Percentiles rank a stretch among this genome's conserved stretches.
Evolutionary conservation across 164 flowering plant species (phyloP).

Genomic region (Liquidambar formosana): DNA sequence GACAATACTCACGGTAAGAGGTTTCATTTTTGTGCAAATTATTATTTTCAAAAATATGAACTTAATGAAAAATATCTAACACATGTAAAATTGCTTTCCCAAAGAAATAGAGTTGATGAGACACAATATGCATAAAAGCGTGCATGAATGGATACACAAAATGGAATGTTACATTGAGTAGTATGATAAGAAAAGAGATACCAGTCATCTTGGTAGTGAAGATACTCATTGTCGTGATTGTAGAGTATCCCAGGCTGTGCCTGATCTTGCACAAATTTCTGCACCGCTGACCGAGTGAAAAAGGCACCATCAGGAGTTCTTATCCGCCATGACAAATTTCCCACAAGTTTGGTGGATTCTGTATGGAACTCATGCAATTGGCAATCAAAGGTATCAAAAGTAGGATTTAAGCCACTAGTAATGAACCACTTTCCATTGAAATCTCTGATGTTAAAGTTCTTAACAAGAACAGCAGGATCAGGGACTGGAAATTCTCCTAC

Average conservation of each 20-base stretch:
- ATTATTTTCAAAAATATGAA: background rate
- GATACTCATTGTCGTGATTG: slow-evolving; percentile 93
- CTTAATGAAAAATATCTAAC: too few species aligned
- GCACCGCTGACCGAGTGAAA: slow-evolving; percentile 69
- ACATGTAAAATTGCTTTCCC: background rate
- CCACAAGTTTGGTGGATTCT: slow-evolving; percentile 73
- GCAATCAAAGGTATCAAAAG: slow-evolving; percentile 88
- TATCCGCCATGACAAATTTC: slow-evolving; percentile 86
- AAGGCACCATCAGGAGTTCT: slow-evolving; percentile 84
- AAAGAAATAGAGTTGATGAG: background rate
- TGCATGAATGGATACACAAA: background rate
- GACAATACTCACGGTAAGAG: too few species aligned
- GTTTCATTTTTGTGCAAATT: too few species aligned
- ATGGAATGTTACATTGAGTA: background rate
- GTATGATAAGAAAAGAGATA: slow-evolving; percentile 26
- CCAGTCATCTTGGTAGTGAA: slow-evolving; percentile 98
- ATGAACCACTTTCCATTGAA: slow-evolving; percentile 95
- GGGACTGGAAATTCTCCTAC: slow-evolving; percentile 89
- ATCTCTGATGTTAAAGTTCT: slow-evolving; percentile 71
- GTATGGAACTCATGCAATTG: slow-evolving; percentile 87
- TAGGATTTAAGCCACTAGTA: slow-evolving; percentile 85
- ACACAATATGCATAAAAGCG: background rate
- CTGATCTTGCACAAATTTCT: slow-evolving; percentile 87
- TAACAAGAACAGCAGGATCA: slow-evolving; percentile 69
- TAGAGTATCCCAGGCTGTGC: slow-evolving; percentile 76